A percentile compares a stretch with the other conserved stretches of the same genome.
These are phyloP conservation scores for Salix udensis DNA, from an alignment of 345 rosid genomes.

Conservation along the genomic window DNA sequence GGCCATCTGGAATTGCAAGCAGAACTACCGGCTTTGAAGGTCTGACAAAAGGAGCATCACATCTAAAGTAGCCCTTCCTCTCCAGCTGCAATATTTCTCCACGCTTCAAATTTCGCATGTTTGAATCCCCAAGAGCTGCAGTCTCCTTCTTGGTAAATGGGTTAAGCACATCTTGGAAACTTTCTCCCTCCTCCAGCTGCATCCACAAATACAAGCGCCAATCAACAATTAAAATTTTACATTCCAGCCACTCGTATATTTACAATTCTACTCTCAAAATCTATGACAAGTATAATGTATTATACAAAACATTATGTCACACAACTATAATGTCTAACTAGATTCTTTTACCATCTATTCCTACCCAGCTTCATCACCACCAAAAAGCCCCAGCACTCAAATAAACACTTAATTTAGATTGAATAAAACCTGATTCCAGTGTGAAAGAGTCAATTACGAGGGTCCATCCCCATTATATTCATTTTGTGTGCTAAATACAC, in stretches of 20 bases:
- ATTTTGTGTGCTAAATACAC: too few relatives aligned
- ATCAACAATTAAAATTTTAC: neutral
- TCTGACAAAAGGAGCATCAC: constrained; percentile 72
- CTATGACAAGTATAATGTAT: too few relatives aligned
- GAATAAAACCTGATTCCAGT: too few relatives aligned
- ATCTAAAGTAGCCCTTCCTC: constrained; percentile 89
- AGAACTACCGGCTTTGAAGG: constrained; percentile 69
- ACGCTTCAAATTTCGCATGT: constrained; percentile 65
- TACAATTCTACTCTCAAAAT: neutral
- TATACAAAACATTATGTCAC: too few relatives aligned
- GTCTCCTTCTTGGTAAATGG: constrained; percentile 67
- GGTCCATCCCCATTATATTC: too few relatives aligned
- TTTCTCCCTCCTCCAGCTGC: constrained; percentile 90
- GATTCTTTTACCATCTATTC: too few relatives aligned
- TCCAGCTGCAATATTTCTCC: constrained; percentile 82
- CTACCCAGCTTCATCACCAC: too few relatives aligned
- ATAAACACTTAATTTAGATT: too few relatives aligned
- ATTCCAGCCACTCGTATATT: neutral
- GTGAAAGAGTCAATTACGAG: too few relatives aligned
- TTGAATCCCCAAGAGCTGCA: constrained; percentile 77
- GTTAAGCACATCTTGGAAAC: constrained; percentile 57
- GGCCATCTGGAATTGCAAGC: constrained; percentile 81
- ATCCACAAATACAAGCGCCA: constrained; percentile 7
- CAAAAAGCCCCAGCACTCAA: too few relatives aligned
- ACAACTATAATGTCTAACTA: too few relatives aligned